Conservation (phyloP, 2,329 filamentous ascomycete species). For the Celoporthe dispersa region DNA sequence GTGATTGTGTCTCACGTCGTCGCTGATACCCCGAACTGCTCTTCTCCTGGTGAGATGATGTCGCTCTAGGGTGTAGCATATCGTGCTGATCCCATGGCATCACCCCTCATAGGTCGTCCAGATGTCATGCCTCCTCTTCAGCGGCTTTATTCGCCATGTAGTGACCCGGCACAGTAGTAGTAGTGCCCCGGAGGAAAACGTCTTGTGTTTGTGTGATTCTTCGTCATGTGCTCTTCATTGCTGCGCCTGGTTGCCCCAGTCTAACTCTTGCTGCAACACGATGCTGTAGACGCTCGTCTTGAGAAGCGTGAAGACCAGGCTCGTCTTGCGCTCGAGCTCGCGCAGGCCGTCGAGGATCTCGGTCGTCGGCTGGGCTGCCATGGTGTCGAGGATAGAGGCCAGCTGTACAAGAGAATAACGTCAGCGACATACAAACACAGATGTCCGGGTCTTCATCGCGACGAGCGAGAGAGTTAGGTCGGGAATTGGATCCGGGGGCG, state of each 20-base stretch:
- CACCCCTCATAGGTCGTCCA: neutral
- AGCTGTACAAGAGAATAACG: slow-evolving; percentile 49
- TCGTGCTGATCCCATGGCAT: neutral
- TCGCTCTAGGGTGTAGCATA: neutral
- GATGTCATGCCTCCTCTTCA: neutral
- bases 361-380: slow-evolving; percentile 72
- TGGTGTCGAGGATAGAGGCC: slow-evolving; percentile 62
- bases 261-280: slow-evolving; percentile 95
- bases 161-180: neutral
- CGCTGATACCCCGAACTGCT: neutral
- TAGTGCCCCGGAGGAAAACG: neutral
- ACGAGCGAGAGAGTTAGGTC: neutral
- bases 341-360: slow-evolving; percentile 86
- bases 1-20: neutral
- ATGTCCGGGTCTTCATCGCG: neutral
- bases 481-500: neutral
- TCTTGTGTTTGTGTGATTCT: neutral
- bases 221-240: slow-evolving; percentile 37
- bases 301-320: slow-evolving; percentile 89
- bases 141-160: neutral
- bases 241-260: slow-evolving; percentile 61
- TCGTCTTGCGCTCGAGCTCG: slow-evolving; percentile 90
- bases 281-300: slow-evolving; percentile 99
- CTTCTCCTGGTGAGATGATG: neutral
- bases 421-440: neutral